phyloP scores from a whole-genome alignment of 2,329 filamentous ascomycete species.

The Apiospora phragmitis region DNA sequence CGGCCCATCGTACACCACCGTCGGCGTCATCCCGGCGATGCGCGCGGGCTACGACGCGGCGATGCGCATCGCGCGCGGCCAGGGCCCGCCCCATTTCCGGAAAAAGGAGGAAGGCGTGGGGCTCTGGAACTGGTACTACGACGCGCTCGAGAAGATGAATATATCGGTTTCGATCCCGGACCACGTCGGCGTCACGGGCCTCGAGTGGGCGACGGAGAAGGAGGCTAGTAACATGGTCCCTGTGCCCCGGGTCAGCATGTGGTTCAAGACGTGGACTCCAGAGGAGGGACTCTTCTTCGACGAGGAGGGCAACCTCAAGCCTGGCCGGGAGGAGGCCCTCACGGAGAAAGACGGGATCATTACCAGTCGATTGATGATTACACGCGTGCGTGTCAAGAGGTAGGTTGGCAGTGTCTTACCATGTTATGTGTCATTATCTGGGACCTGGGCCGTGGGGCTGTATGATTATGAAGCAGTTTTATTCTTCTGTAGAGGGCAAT shows the following conservation, averaged over 20 bases:
- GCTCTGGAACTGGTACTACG: not conserved
- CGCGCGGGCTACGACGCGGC: constrained; percentile 51
- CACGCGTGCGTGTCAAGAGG: not conserved
- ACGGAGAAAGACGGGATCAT: not conserved
- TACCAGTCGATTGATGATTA: not conserved
- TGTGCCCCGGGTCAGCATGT: not conserved
- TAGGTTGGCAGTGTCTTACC: not conserved
- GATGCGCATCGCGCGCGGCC: constrained; percentile 33
- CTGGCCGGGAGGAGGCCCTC: not conserved
- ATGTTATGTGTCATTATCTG: not conserved
- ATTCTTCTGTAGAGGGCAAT: not conserved
- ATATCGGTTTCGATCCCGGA: constrained; percentile 11
- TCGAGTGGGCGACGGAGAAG: constrained; percentile 23
- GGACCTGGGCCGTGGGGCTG: not conserved
- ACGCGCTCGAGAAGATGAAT: not conserved
- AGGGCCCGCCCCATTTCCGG: constrained; percentile 23
- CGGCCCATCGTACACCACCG: constrained; percentile 53
- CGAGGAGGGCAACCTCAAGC: not conserved
- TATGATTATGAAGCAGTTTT: not conserved
- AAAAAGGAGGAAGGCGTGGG: not conserved
- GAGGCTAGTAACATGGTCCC: constrained; percentile 4
- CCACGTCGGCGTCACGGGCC: constrained; percentile 27
- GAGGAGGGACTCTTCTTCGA: not conserved
- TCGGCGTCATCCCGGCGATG: constrained; percentile 53
- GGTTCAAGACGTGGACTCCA: constrained; percentile 15